Percentiles rank a stretch among this genome's conserved stretches.
These are phyloP conservation scores for Zasmidium cellare DNA, from an alignment of 2,329 filamentous ascomycete species.

Conservation along the genomic window DNA sequence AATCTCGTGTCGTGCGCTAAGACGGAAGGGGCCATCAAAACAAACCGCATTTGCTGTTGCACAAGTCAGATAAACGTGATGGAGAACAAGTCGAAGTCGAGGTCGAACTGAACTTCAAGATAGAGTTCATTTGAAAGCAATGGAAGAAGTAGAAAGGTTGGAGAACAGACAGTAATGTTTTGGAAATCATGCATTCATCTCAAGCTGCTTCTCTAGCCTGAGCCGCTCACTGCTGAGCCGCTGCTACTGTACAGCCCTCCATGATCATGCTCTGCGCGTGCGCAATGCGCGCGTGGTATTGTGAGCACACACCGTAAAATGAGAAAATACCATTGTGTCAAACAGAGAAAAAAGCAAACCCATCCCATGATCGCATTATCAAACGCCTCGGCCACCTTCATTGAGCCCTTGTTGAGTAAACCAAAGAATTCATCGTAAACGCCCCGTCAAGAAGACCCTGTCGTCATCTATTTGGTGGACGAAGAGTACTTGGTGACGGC, in stretches of 20 bases:
- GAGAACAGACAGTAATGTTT: conserved; percentile 17
- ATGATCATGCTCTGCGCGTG: conserved; percentile 24
- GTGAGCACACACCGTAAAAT: conserved; percentile 25
- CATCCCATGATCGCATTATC: conserved; percentile 56
- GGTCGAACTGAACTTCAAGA: background rate
- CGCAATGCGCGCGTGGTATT: conserved; percentile 29
- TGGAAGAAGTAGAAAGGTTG: conserved; percentile 1
- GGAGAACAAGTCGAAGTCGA: background rate
- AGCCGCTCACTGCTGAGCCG: conserved; percentile 28
- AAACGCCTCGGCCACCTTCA: conserved; percentile 49
- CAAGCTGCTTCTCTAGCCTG: conserved; percentile 24
- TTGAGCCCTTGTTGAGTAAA: conserved; percentile 16
- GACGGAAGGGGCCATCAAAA: background rate
- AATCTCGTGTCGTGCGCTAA: background rate
- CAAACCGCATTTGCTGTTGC: background rate
- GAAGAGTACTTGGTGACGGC: conserved; percentile 99
- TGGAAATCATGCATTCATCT: conserved; percentile 38
- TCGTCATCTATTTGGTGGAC: conserved; percentile 84
- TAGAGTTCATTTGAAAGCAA: background rate
- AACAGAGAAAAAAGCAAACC: conserved; percentile 34
- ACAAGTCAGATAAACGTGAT: background rate
- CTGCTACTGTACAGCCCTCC: conserved; percentile 37
- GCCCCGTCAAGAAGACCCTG: no score
- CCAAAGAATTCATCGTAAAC: conserved; percentile 42
- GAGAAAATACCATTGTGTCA: conserved; percentile 25